These are phyloP conservation scores for Phytophthora hybrid DNA, from an alignment of 352 stramenopile species.

Conservation along the genomic window DNA sequence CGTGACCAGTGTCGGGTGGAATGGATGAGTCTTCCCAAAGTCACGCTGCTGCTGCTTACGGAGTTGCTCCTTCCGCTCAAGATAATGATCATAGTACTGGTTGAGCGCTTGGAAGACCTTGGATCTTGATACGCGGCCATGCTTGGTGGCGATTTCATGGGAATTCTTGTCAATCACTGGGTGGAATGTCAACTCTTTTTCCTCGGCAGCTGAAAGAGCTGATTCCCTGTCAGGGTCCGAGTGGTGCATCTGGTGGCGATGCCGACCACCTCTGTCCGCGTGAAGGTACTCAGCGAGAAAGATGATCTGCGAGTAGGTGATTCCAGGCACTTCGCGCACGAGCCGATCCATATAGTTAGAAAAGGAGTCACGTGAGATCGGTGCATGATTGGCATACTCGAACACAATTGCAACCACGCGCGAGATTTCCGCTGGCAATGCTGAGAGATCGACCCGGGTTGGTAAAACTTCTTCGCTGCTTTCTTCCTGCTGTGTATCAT, in stretches of 20 bases:
- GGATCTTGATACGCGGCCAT: slow-evolving; percentile 59
- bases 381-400: slow-evolving; percentile 60
- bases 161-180: slow-evolving; percentile 82
- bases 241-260: slow-evolving; percentile 30
- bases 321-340: slow-evolving; percentile 60
- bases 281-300: slow-evolving; percentile 67
- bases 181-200: slow-evolving; percentile 71
- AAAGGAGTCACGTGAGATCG: slow-evolving; percentile 58
- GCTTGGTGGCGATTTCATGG: slow-evolving; percentile 61
- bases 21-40: slow-evolving; percentile 67
- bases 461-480: slow-evolving; percentile 40
- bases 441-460: slow-evolving; percentile 43
- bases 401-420: slow-evolving; percentile 71
- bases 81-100: slow-evolving; percentile 81
- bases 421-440: slow-evolving; percentile 63
- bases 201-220: slow-evolving; percentile 35
- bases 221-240: slow-evolving; percentile 26
- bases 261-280: slow-evolving; percentile 46
- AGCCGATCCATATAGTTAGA: slow-evolving; percentile 68
- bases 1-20: slow-evolving; percentile 64
- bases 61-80: slow-evolving; percentile 59
- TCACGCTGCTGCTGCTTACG: slow-evolving; percentile 66
- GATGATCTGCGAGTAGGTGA: slow-evolving; percentile 81
- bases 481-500: slow-evolving; percentile 2
- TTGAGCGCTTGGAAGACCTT: slow-evolving; percentile 79